Evolutionary conservation across 1,284 basidiomycete genomes (phyloP).

Genomic region (Cystobasidiaceae sp.): DNA sequence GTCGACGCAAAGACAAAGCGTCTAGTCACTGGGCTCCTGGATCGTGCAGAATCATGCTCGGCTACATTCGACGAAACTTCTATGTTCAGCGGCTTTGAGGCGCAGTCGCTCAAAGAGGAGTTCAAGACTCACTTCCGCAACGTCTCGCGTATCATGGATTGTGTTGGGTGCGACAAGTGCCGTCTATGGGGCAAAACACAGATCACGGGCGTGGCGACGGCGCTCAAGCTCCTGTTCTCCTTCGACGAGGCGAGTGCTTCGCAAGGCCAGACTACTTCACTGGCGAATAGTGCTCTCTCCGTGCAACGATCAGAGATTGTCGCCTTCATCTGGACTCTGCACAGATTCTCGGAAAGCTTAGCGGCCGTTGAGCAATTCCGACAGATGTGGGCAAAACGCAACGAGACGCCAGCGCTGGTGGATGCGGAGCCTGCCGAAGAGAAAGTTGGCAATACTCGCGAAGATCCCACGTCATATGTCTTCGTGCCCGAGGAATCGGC

Average conservation of each 20-base stretch:
- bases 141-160: slow-evolving; percentile 96
- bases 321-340: slow-evolving; percentile 91
- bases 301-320: slow-evolving; percentile 92
- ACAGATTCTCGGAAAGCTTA: slow-evolving; percentile 82
- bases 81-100: slow-evolving; percentile 78
- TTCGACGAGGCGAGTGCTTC: slow-evolving; percentile 62
- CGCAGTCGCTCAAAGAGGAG: slow-evolving; percentile 84
- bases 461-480: too few species aligned
- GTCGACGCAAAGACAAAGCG: slow-evolving; percentile 59
- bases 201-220: slow-evolving; percentile 87
- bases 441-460: background rate
- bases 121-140: slow-evolving; percentile 97
- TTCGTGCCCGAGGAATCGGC: too few species aligned
- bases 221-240: slow-evolving; percentile 95
- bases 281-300: slow-evolving; percentile 2
- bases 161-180: slow-evolving; percentile 97
- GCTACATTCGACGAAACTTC: slow-evolving; percentile 79
- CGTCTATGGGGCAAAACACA: slow-evolving; percentile 97
- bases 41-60: slow-evolving; percentile 58
- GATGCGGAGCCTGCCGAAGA: background rate
- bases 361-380: slow-evolving; percentile 75
- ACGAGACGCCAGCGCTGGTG: background rate
- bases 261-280: background rate
- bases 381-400: slow-evolving; percentile 60
- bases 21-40: slow-evolving; percentile 62